Base-by-base conservation (phyloP, 2,329 filamentous ascomycete genomes). In the Aspergillus bombycis region DNA sequence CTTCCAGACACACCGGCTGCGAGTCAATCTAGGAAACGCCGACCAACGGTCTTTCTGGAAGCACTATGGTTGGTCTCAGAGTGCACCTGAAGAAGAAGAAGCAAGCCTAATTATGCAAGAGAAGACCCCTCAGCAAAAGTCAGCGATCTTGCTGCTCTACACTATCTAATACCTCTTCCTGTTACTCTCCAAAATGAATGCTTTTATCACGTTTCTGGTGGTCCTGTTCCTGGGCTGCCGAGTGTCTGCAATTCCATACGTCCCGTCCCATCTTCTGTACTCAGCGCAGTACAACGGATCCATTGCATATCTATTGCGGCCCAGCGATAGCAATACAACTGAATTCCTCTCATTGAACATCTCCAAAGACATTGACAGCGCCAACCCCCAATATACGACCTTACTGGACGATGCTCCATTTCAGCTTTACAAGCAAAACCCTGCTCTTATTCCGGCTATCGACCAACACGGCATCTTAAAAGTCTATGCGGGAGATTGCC, bases 401-500 rank as follows among this genome's bases (percentile, higher is more conserved):
- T 65, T 78, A 28, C 68, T 73, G 12, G 64, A 71, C 21, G 58
- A 70, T 36, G 61, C 70, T 9, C 75, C 75, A 0, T 75, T 76
- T 62, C 62, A 66, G 59, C 62, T 43, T 62, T 41, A 82, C 80
- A 32, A 85, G 80, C 1, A 77, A 81, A 7, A 79, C 79, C 28
- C 81, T 91, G 30, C 91, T 88, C 95, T 93, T 71, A 84, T 88
- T 8, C 88, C 93, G 0, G 82, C 89, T 0, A 82, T 93, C 36
- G 87, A 91, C 54, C 80, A 85, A 50, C 83, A 87, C 71, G 92
- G 92, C 19, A 86, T 89, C 12, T 84, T 97, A 32, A 85, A 88
- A 3, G 88, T 95, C 1, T 90, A 93, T 61, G 83, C 89, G 0
- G 94, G 94, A 2, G 84, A 90, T 67, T 97, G 94, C 73, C 79